phyloP scores from a whole-genome alignment of 441 rosid genomes.

The Corymbia citriodora region DNA sequence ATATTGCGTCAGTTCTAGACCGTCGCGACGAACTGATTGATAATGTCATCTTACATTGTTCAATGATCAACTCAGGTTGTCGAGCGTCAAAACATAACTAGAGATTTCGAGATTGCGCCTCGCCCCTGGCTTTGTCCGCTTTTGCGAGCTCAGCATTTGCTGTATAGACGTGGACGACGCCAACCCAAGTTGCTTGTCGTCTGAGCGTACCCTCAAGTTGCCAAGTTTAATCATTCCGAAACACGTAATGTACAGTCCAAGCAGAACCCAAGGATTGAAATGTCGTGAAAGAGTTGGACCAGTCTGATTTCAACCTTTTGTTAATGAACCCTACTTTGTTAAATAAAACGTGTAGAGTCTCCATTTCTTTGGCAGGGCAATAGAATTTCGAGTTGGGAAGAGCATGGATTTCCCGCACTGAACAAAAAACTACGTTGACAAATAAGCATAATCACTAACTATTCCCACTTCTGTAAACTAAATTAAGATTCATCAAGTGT shows the following conservation, averaged over 20 bases:
- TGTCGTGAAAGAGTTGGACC: background rate
- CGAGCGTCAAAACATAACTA: background rate
- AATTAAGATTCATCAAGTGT: no score
- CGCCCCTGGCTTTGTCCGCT: background rate
- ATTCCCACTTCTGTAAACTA: background rate
- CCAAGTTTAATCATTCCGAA: background rate
- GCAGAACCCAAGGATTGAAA: background rate
- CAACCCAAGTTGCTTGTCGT: background rate
- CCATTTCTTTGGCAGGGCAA: background rate
- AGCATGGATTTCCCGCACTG: background rate
- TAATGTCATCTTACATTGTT: background rate
- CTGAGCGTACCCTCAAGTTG: background rate
- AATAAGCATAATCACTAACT: background rate
- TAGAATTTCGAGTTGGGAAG: background rate
- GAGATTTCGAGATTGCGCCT: background rate
- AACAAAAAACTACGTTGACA: background rate
- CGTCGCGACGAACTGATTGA: background rate
- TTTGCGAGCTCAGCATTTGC: background rate
- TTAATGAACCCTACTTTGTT: background rate
- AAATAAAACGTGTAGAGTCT: background rate
- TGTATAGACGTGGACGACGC: background rate
- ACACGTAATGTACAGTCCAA: background rate
- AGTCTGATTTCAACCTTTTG: background rate
- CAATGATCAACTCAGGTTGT: background rate
- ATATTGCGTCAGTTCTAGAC: background rate